A percentile compares a stretch with the other conserved stretches of the same genome.
Conservation (phyloP, 495 filamentous ascomycete genomes). For the Ramalina peruviana region DNA sequence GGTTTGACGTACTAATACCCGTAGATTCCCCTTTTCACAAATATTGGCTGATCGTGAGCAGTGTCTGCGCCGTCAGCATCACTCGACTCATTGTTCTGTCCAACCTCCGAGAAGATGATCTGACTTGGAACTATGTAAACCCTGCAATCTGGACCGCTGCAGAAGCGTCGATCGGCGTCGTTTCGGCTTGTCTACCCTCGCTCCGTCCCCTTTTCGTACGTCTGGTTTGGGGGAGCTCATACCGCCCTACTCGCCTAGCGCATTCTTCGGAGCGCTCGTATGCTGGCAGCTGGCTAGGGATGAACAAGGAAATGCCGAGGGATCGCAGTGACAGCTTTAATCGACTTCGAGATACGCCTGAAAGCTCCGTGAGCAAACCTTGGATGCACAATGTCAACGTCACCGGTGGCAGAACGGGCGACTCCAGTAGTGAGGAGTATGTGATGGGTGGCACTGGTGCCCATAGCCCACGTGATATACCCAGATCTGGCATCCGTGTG, state of each 20-base stretch:
- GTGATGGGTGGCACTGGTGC: background rate
- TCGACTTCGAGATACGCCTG: background rate
- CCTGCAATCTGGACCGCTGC: conserved; percentile 17
- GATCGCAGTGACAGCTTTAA: conserved; percentile 3
- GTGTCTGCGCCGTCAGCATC: conserved; percentile 12
- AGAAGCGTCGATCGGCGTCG: conserved; percentile 12
- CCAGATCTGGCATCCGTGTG: conserved; percentile 2
- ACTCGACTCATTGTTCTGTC: conserved; percentile 4
- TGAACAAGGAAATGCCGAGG: background rate
- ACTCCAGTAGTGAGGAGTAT: conserved; percentile 1
- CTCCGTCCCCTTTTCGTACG: conserved; percentile 12
- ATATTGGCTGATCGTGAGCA: background rate
- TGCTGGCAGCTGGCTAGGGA: background rate
- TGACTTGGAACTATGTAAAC: conserved; percentile 12
- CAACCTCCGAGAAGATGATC: background rate
- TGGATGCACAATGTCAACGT: conserved; percentile 1
- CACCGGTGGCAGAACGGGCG: background rate
- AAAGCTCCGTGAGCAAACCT: background rate
- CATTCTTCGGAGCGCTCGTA: background rate
- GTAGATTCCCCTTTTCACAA: background rate
- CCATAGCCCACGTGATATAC: background rate
- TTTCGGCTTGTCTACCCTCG: conserved; percentile 14
- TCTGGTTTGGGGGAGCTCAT: conserved; percentile 2
- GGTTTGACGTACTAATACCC: conserved; percentile 5
- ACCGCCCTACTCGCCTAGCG: background rate